These are phyloP conservation scores for Aspergillus tubingensis DNA, from an alignment of 2,329 filamentous ascomycete species.

Conservation along the genomic window DNA sequence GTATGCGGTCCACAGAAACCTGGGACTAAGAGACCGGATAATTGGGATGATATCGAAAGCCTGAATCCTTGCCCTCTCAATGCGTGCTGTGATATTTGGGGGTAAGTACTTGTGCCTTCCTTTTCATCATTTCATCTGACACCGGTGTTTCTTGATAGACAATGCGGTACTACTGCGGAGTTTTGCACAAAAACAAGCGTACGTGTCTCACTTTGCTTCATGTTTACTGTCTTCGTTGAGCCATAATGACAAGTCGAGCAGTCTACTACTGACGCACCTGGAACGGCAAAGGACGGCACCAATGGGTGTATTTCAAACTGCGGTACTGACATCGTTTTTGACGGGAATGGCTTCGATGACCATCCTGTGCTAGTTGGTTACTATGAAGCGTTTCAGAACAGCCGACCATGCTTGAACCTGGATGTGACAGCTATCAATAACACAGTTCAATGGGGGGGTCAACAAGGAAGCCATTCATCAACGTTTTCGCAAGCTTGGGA, in stretches of 20 bases:
- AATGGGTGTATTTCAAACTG: constrained; percentile 49
- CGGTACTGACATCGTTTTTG: constrained; percentile 35
- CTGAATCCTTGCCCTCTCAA: constrained; percentile 53
- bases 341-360: too few species aligned
- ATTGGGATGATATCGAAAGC: not conserved
- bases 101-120: constrained; percentile 17
- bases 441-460: too few species aligned
- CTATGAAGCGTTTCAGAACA: constrained; percentile 28
- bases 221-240: too few species aligned
- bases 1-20: constrained; percentile 52
- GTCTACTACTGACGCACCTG: constrained; percentile 36
- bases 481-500: too few species aligned
- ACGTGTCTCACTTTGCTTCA: too few species aligned
- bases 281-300: constrained; percentile 36
- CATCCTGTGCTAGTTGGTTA: constrained; percentile 28
- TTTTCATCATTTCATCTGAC: too few species aligned
- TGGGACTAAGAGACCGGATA: constrained; percentile 29
- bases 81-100: constrained; percentile 49
- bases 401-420: constrained; percentile 23
- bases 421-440: constrained; percentile 7
- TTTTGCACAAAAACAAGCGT: constrained; percentile 27
- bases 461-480: too few species aligned
- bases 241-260: constrained; percentile 9
- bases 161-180: constrained; percentile 49
- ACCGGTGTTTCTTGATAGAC: constrained; percentile 1